Evolutionary conservation across 1,139 yeast genomes (phyloP).

Genomic region (Sugiyamaella paludigena): DNA sequence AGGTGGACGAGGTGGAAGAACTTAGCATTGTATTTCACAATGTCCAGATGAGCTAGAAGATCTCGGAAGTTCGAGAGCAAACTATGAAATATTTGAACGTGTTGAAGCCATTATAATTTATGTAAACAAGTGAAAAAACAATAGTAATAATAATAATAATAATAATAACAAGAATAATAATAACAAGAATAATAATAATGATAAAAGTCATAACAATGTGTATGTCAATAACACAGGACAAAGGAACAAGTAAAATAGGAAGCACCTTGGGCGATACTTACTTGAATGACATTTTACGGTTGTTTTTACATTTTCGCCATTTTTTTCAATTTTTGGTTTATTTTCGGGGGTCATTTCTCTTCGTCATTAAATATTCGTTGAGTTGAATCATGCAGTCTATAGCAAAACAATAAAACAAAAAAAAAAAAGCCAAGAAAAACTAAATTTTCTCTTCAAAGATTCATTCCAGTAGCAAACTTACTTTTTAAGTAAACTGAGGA

Average conservation of each 20-base stretch:
- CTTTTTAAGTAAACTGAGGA: constrained; percentile 56
- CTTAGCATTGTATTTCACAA: too few relatives aligned
- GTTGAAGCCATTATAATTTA: constrained; percentile 10
- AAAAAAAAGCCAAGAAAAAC: not conserved
- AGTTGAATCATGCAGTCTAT: constrained; percentile 16
- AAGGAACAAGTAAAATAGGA: not conserved
- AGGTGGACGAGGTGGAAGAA: too few relatives aligned
- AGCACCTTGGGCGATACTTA: not conserved
- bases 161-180: not conserved
- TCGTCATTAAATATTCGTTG: constrained; percentile 15
- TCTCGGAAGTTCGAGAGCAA: not conserved
- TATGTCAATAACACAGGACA: too few relatives aligned
- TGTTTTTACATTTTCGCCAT: not conserved
- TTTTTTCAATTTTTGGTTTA: not conserved
- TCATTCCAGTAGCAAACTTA: constrained; percentile 1
- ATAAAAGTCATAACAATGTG: too few relatives aligned
- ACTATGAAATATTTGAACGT: not conserved
- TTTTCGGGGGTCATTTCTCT: not conserved
- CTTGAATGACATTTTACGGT: not conserved
- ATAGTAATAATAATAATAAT: not conserved
- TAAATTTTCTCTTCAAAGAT: not conserved
- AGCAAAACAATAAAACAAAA: not conserved
- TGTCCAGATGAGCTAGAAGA: not conserved
- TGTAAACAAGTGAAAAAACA: not conserved
- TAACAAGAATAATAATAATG: not conserved